A percentile compares a stretch with the other conserved stretches of the same genome.
These are phyloP conservation scores for Debaryomyces maramus DNA, from an alignment of 805 yeast species.

Conservation along the genomic window DNA sequence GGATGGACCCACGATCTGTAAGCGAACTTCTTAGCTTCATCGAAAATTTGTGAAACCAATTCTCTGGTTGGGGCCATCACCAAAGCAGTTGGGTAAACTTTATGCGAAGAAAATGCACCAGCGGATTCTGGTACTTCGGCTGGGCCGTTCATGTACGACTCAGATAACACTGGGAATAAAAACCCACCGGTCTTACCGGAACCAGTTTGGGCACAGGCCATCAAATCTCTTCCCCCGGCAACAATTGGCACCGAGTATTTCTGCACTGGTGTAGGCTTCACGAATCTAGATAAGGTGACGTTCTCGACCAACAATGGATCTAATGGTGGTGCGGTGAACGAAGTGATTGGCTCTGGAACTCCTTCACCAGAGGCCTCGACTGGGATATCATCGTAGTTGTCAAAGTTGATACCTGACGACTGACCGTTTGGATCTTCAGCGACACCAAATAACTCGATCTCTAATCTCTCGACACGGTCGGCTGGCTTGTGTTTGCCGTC, in stretches of 20 bases:
- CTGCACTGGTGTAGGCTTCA: slow-evolving; percentile 95
- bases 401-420: slow-evolving; percentile 97
- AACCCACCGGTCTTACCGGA: slow-evolving; percentile 99
- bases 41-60: slow-evolving; percentile 93
- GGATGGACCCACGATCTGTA: slow-evolving; percentile 99
- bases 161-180: slow-evolving; percentile 94
- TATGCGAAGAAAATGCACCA: slow-evolving; percentile 60
- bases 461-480: slow-evolving; percentile 64
- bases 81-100: slow-evolving; percentile 91
- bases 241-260: slow-evolving; percentile 92
- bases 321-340: slow-evolving; percentile 90
- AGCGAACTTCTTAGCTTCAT: slow-evolving; percentile 92
- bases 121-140: slow-evolving; percentile 51
- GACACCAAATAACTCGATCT: slow-evolving; percentile 80
- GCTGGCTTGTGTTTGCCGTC: slow-evolving; percentile 90
- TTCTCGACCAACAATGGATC: slow-evolving; percentile 84
- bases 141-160: slow-evolving; percentile 88
- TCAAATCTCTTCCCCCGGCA: slow-evolving; percentile 84
- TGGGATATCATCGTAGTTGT: slow-evolving; percentile 97
- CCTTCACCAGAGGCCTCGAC: slow-evolving; percentile 96
- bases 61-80: slow-evolving; percentile 99
- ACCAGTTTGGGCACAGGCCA: slow-evolving; percentile 99
- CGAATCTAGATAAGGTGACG: slow-evolving; percentile 84
- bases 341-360: slow-evolving; percentile 89
- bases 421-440: slow-evolving; percentile 74